These are phyloP conservation scores for Beauveria brongniartii DNA, from an alignment of 2,329 filamentous ascomycete genomes.

Conservation along the genomic window DNA sequence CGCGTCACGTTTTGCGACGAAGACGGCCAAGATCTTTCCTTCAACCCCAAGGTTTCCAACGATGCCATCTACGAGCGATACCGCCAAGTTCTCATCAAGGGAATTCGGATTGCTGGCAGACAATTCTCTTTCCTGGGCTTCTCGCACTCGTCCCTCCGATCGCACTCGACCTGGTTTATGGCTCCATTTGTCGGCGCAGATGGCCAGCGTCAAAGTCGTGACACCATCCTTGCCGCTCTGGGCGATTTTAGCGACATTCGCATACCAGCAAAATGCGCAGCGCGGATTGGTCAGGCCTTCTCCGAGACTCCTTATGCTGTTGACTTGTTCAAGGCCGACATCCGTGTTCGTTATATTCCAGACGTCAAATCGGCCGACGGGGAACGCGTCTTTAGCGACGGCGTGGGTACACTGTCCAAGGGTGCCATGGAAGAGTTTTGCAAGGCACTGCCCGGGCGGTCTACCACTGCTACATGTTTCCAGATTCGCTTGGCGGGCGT, in stretches of 20 bases:
- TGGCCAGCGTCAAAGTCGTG: constrained; percentile 25
- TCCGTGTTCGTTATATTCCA: constrained; percentile 27
- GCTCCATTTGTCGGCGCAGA: constrained; percentile 36
- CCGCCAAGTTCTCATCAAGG: constrained; percentile 45
- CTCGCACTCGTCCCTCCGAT: constrained; percentile 68
- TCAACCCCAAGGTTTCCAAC: constrained; percentile 40
- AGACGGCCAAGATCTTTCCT: constrained; percentile 54
- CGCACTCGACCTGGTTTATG: constrained; percentile 61
- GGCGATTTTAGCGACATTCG: constrained; percentile 44
- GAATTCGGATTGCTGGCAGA: constrained; percentile 56
- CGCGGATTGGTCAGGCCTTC: constrained; percentile 59
- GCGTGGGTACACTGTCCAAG: constrained; percentile 64
- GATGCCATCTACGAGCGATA: constrained; percentile 52
- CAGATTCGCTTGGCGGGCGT: constrained; percentile 68
- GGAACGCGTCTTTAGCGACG: constrained; percentile 64
- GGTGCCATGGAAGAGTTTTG: constrained; percentile 52
- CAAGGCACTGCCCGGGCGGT: constrained; percentile 38
- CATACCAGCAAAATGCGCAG: constrained; percentile 48
- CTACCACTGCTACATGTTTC: constrained; percentile 52
- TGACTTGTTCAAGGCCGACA: constrained; percentile 31
- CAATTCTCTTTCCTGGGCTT: constrained; percentile 64
- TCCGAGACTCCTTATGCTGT: constrained; percentile 65
- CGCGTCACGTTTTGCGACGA: constrained; percentile 70
- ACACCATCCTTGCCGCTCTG: constrained; percentile 37
- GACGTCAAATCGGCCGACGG: constrained; percentile 45